Evolutionary conservation across 1,139 yeast species (phyloP).

Genomic region (Maudiozyma humilis): DNA sequence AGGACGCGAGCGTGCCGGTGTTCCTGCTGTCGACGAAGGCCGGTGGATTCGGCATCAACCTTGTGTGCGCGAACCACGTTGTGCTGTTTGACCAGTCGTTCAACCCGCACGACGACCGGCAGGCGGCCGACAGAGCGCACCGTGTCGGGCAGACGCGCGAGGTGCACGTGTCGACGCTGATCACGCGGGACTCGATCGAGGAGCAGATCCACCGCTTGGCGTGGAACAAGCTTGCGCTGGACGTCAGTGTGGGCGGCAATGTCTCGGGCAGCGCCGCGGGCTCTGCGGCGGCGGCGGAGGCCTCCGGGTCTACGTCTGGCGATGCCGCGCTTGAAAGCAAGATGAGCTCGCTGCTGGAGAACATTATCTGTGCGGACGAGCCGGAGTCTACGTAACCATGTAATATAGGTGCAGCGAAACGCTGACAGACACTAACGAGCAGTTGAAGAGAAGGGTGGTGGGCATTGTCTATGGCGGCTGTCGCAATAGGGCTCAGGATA

Average conservation of each 20-base stretch:
- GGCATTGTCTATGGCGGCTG: too few species aligned
- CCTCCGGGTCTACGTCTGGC: constrained; percentile 14
- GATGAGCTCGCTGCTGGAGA: constrained; percentile 28
- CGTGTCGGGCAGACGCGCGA: constrained; percentile 92
- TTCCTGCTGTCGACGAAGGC: constrained; percentile 89
- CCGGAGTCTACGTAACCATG: too few species aligned
- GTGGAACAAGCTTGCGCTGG: constrained; percentile 82
- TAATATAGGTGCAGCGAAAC: too few species aligned
- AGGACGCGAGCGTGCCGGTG: constrained; percentile 73
- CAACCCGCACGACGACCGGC: constrained; percentile 96
- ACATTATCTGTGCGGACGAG: constrained; percentile 25
- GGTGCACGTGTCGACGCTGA: constrained; percentile 71
- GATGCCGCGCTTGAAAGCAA: constrained; percentile 23
- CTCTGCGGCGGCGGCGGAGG: background rate
- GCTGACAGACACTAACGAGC: too few species aligned
- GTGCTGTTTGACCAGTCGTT: constrained; percentile 88
- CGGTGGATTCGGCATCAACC: constrained; percentile 95
- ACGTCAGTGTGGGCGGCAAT: constrained; percentile 32
- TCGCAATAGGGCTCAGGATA: too few species aligned
- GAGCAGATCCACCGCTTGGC: constrained; percentile 84
- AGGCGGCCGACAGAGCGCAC: constrained; percentile 97
- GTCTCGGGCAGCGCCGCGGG: background rate
- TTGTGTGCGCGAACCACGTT: constrained; percentile 91
- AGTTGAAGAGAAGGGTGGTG: too few species aligned
- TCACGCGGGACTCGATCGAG: constrained; percentile 71